Conservation (phyloP, 257 asterid species). For the Solanum acaule region DNA sequence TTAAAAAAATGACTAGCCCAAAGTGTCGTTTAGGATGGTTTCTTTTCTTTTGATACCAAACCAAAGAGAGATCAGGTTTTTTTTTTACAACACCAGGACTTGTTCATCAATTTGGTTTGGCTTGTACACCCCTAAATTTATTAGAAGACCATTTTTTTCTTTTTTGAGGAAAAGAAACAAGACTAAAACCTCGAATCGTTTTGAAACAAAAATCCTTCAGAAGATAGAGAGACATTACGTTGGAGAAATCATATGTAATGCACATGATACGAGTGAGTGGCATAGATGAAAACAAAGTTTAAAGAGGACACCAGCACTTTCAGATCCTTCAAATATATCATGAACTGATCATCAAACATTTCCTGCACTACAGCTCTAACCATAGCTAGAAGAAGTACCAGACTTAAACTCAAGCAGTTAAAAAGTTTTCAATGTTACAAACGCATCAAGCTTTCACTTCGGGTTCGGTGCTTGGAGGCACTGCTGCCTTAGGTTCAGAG, state of each 20-base stretch:
- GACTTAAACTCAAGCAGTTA: background rate
- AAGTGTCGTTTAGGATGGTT: no score
- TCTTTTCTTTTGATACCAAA: no score
- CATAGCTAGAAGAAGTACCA: background rate
- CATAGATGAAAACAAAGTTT: background rate
- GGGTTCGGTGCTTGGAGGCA: constrained; percentile 1
- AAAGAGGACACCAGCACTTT: background rate
- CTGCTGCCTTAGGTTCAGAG: constrained; percentile 6
- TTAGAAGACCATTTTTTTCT: no score
- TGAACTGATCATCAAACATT: background rate
- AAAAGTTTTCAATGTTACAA: background rate
- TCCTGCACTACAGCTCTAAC: background rate
- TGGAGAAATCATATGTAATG: background rate
- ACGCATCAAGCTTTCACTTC: constrained; percentile 10
- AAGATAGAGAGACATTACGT: background rate
- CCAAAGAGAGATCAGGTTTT: no score
- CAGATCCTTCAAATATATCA: background rate
- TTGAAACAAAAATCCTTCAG: background rate
- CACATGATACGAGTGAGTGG: background rate
- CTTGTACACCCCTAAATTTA: no score
- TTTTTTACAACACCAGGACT: no score
- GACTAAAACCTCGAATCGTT: background rate
- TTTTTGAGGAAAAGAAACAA: background rate
- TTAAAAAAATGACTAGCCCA: no score
- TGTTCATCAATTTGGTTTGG: no score